Percentiles rank a stretch among this genome's conserved stretches.
These are phyloP conservation scores for Aspergillus ostianus DNA, from an alignment of 495 filamentous ascomycete genomes.

Conservation along the genomic window DNA sequence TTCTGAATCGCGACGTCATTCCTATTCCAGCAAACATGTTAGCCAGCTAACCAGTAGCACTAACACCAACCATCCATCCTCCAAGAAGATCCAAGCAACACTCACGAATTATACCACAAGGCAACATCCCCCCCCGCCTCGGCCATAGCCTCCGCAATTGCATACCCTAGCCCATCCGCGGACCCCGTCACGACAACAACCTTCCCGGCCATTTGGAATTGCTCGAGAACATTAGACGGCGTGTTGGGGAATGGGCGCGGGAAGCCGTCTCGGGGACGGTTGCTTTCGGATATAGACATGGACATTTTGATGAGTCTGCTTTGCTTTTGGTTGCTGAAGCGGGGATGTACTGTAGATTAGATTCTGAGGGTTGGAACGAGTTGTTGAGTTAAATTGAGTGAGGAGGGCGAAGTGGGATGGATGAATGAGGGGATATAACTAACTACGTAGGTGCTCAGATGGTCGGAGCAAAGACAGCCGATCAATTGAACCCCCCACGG, in stretches of 20 bases:
- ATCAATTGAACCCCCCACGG: no score
- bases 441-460: no score
- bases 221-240: constrained; percentile 43
- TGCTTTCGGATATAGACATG: constrained; percentile 43
- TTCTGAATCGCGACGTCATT: constrained; percentile 36
- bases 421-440: no score
- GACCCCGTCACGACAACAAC: constrained; percentile 36
- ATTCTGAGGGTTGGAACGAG: no score
- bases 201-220: constrained; percentile 41
- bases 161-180: constrained; percentile 37
- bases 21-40: constrained; percentile 10
- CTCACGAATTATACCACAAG: constrained; percentile 43
- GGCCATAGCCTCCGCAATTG: constrained; percentile 35
- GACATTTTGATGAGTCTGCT: constrained; percentile 35
- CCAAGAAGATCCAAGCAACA: neutral
- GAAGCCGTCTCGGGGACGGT: constrained; percentile 32
- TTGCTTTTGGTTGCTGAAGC: no score
- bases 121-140: constrained; percentile 33
- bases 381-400: no score
- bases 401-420: no score
- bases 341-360: no score
- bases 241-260: constrained; percentile 41
- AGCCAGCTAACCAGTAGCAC: no score
- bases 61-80: neutral
- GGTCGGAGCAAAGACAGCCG: no score